Evolutionary conservation across 441 rosid species (phyloP).

Genomic region (Aleurites moluccanus): DNA sequence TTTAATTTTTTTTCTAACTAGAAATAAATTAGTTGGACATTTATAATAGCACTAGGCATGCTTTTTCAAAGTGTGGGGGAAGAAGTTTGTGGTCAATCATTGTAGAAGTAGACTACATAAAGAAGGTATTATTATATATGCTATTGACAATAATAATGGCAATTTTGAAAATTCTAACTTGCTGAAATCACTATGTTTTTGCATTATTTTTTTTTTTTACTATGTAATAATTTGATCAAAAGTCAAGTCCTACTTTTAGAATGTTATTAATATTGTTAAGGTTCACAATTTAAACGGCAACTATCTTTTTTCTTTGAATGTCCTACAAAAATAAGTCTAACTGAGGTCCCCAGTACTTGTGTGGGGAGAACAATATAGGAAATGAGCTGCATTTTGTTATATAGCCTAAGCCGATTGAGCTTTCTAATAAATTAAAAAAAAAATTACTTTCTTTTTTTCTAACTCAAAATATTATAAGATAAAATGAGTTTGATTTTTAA

Average conservation of each 20-base stretch:
- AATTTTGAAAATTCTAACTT: conserved; percentile 11
- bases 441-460: too few relatives aligned
- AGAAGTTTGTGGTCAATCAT: conserved; percentile 11
- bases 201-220: background rate
- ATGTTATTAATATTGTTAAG: background rate
- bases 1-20: background rate
- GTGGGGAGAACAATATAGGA: background rate
- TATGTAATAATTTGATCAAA: background rate
- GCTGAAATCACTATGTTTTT: background rate
- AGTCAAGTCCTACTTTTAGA: conserved; percentile 13
- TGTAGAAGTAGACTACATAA: background rate
- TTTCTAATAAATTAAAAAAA: too few relatives aligned
- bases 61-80: background rate
- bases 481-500: too few relatives aligned
- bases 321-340: conserved; percentile 22
- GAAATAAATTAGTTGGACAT: background rate
- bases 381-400: too few relatives aligned
- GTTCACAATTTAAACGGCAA: background rate
- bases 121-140: background rate
- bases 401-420: too few relatives aligned
- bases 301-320: conserved; percentile 16
- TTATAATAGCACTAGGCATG: background rate
- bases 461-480: too few relatives aligned
- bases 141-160: background rate
- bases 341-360: conserved; percentile 16